phyloP scores from a whole-genome alignment of 2,329 filamentous ascomycete genomes.

The Aaosphaeria pasadenensis region DNA sequence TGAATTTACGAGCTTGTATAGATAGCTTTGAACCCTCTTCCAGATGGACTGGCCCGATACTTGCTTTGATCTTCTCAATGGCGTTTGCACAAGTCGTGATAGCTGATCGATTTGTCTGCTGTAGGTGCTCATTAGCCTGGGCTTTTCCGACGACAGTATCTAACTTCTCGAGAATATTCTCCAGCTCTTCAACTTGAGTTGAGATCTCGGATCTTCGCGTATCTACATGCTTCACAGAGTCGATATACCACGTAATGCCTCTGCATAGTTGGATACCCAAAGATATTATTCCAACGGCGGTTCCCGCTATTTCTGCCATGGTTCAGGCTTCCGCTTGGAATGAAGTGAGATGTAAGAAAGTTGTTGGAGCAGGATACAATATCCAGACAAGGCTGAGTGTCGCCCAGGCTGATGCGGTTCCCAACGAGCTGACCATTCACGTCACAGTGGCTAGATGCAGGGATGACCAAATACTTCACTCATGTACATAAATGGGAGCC shows the following conservation, averaged over 20 bases:
- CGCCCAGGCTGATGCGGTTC: no score
- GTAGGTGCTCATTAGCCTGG: neutral
- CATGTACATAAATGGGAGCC: no score
- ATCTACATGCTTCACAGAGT: neutral
- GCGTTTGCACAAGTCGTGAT: neutral
- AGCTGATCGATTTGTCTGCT: neutral
- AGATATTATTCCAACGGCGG: neutral
- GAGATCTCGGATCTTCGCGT: neutral
- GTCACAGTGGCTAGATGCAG: no score
- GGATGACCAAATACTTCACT: no score
- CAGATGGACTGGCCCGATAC: neutral
- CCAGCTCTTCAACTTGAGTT: neutral
- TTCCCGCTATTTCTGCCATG: neutral
- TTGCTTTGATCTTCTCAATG: neutral
- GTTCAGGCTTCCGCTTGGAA: neutral
- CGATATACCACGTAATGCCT: neutral
- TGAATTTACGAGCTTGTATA: neutral
- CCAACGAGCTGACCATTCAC: no score
- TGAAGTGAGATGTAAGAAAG: no score
- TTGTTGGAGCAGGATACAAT: no score
- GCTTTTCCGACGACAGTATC: neutral
- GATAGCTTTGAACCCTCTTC: no score
- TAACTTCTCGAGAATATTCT: neutral
- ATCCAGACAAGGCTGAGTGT: no score
- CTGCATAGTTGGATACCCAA: neutral